Conservation (phyloP, 352 stramenopile genomes). For the Phytopythium cucurbitacearum region DNA sequence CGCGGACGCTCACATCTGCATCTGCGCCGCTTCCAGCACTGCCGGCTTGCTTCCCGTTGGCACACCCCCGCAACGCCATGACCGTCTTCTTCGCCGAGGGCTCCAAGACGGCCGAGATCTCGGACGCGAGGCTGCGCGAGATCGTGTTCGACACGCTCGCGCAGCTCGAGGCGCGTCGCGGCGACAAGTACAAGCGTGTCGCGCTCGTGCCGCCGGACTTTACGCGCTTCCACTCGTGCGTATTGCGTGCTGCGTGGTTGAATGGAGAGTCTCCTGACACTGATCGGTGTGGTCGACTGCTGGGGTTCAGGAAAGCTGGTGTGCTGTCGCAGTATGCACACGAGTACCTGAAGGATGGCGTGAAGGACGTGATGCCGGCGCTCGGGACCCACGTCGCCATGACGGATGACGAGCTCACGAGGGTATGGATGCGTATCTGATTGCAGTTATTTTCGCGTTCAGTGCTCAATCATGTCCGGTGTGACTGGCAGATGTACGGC, state of each 20-base stretch:
- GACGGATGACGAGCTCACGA: constrained; percentile 90
- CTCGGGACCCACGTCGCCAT: constrained; percentile 96
- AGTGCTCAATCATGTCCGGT: constrained; percentile 1
- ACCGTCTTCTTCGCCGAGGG: constrained; percentile 72
- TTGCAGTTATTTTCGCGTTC: background rate
- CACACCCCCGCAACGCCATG: constrained; percentile 24
- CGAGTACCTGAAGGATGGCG: constrained; percentile 84
- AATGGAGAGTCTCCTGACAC: background rate
- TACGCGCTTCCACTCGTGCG: constrained; percentile 94
- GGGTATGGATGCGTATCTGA: constrained; percentile 23
- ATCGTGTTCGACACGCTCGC: constrained; percentile 61
- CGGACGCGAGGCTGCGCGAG: constrained; percentile 52
- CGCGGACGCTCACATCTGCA: background rate
- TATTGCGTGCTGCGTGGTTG: background rate
- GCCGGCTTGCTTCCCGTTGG: too few relatives aligned
- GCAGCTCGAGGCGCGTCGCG: constrained; percentile 53
- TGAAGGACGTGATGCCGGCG: constrained; percentile 91
- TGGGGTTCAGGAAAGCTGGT: constrained; percentile 76
- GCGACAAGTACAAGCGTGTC: constrained; percentile 58
- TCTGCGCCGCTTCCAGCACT: constrained; percentile 5
- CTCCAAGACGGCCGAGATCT: constrained; percentile 53
- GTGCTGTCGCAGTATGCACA: constrained; percentile 92
- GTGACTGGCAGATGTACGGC: constrained; percentile 90
- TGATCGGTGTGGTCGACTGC: background rate
- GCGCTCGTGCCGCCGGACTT: constrained; percentile 95